phyloP scores from a whole-genome alignment of 345 rosid species.

The Syzygium grande region DNA sequence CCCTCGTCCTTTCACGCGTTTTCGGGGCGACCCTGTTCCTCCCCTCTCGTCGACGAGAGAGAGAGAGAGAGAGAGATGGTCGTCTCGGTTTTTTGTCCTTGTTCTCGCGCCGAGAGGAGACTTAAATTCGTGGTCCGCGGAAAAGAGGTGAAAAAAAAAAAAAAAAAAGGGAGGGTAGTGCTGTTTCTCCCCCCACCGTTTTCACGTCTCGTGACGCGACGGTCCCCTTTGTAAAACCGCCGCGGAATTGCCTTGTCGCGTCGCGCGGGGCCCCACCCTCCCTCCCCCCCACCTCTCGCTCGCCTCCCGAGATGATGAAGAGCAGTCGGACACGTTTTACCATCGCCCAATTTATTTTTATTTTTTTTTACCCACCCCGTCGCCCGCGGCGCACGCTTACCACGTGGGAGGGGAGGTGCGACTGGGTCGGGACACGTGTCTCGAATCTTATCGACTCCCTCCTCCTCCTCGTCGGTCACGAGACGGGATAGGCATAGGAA shows the following conservation, averaged over 20 bases:
- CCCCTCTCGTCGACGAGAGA: background rate
- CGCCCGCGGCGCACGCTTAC: background rate
- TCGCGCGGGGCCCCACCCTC: too few relatives aligned
- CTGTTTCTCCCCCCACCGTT: too few relatives aligned
- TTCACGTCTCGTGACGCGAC: too few relatives aligned
- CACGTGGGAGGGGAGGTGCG: background rate
- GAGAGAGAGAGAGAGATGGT: background rate
- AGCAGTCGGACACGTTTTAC: too few relatives aligned
- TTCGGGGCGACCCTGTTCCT: background rate
- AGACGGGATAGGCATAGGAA: background rate
- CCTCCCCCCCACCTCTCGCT: too few relatives aligned
- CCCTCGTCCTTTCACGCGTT: background rate
- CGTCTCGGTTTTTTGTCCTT: background rate
- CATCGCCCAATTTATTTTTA: too few relatives aligned
- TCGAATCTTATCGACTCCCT: background rate
- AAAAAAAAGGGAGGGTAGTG: too few relatives aligned
- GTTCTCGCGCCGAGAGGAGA: background rate
- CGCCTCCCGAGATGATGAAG: too few relatives aligned
- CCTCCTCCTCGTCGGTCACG: background rate
- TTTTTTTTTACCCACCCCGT: background rate
- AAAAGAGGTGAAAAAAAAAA: background rate
- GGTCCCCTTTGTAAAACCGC: too few relatives aligned
- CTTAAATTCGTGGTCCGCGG: background rate
- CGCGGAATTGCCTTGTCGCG: too few relatives aligned
- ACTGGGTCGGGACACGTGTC: background rate